Base-by-base conservation (phyloP, 768 basidiomycete species). In the Amanita jacksonii region DNA sequence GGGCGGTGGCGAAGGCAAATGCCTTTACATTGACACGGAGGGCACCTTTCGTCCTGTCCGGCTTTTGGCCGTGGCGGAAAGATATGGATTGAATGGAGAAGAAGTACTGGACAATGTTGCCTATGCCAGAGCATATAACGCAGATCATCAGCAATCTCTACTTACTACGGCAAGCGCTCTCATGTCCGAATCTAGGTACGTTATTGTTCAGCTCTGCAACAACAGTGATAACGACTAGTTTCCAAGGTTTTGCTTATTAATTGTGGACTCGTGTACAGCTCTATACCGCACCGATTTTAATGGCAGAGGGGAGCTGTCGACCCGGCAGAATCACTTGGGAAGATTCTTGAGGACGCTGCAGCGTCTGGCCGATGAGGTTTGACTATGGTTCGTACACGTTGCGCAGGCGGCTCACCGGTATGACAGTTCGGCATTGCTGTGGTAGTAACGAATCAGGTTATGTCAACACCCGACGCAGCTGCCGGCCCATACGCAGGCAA, bases 1-100 rank as follows among this genome's bases (percentile, higher is more conserved):
- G 93, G 94, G 96, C 15, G 96, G 96, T 12, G 96, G 96, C 9
- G 96, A 99, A 65, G 96, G 96, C 30, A 99, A 99, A 65, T 97
- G 94, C 57, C 69, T 99, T 35, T 99, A 96, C 63, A 97, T 99
- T 64, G 96, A 99, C 61, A 98, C 96, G 0, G 96, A 99, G 58
- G 94, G 94, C 20, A 99, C 96, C 7, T 99, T 99, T 71, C 91
- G 96, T 53, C 96, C 96, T 16, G 87, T 88, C 32, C 85, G 96
- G 43, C 71, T 98, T 35, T 74, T 98, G 28, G 91, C 94, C 0
- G 89, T 93, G 8, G 94, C 96, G 3, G 93, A 96, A 65, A 73
- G 96, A 40, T 93, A 83, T 59, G 96, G 96, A n/a, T 69, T 99
- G 52, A 94, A 90, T 52, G 93, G 92, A 37, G 94, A 99, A 61